Conservation (phyloP, 2,329 filamentous ascomycete species). For the Monilinia laxa region DNA sequence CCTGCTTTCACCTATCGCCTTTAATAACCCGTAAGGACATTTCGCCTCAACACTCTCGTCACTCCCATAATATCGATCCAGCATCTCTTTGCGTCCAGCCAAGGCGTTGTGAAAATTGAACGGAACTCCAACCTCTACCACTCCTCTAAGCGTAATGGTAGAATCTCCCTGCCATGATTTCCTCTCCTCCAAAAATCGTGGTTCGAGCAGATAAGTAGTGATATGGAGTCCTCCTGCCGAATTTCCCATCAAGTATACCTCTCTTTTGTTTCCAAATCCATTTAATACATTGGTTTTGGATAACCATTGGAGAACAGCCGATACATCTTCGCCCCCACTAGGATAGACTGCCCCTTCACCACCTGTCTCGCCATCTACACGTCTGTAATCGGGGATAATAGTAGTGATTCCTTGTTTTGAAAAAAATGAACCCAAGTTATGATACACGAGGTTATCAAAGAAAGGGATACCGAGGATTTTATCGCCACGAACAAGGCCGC, state of each 20-base stretch:
- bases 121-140: conserved; percentile 32
- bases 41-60: conserved; percentile 22
- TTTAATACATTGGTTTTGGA: conserved; percentile 32
- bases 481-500: conserved; percentile 36
- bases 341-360: conserved; percentile 37
- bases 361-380: conserved; percentile 31
- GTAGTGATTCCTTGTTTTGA: conserved; percentile 33
- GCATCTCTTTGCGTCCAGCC: conserved; percentile 23
- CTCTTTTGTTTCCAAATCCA: conserved; percentile 24
- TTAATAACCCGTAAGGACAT: conserved; percentile 32
- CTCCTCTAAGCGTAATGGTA: conserved; percentile 31
- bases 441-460: conserved; percentile 33
- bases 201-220: conserved; percentile 36
- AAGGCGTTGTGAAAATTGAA: conserved; percentile 30
- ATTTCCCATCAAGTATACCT: conserved; percentile 38
- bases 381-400: conserved; percentile 37
- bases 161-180: conserved; percentile 22
- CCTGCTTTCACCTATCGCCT: conserved; percentile 27
- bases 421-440: conserved; percentile 39
- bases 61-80: conserved; percentile 33
- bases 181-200: conserved; percentile 31
- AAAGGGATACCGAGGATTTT: conserved; percentile 28
- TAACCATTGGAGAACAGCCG: conserved; percentile 22
- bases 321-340: conserved; percentile 38
- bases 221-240: conserved; percentile 39